Conservation (phyloP, 164 flowering plant species). For the Dillenia suffruticosa region DNA sequence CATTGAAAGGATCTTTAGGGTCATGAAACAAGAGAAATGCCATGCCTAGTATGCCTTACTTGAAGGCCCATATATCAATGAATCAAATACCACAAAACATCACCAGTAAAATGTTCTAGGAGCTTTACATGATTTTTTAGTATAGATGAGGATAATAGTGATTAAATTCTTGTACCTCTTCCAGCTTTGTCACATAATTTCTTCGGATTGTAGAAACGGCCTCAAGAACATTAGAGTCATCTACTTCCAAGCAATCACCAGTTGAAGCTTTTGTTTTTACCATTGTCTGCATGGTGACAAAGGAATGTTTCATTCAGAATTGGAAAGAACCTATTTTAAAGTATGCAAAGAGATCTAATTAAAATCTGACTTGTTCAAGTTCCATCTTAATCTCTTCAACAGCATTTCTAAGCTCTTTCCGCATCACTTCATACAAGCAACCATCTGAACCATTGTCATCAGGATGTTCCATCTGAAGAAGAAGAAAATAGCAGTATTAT, state of each 20-base stretch:
- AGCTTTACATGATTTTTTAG: too few relatives aligned
- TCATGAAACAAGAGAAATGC: too few relatives aligned
- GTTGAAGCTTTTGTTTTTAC: constrained; percentile 29
- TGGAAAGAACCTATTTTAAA: not conserved
- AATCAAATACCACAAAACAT: too few relatives aligned
- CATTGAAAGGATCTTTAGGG: too few relatives aligned
- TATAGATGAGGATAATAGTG: not conserved
- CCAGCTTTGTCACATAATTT: constrained; percentile 46
- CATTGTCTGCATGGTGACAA: constrained; percentile 36
- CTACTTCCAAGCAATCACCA: constrained; percentile 26
- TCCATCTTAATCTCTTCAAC: constrained; percentile 71
- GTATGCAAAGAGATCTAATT: not conserved
- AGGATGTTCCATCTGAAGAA: constrained; percentile 54
- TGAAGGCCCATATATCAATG: too few relatives aligned
- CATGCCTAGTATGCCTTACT: too few relatives aligned
- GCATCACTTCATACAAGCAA: constrained; percentile 64
- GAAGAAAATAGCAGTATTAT: constrained; percentile 1
- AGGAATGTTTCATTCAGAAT: constrained; percentile 1
- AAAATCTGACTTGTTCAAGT: constrained; percentile 52
- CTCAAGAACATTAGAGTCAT: constrained; percentile 32
- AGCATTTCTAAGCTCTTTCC: constrained; percentile 75
- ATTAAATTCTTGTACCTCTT: constrained; percentile 39
- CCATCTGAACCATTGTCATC: constrained; percentile 41
- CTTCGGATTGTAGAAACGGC: constrained; percentile 41
- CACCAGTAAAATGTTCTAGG: too few relatives aligned